Percentiles rank a stretch among this genome's conserved stretches.
Evolutionary conservation across 2,329 filamentous ascomycete genomes (phyloP).

Genomic region (Monosporascus ibericus): DNA sequence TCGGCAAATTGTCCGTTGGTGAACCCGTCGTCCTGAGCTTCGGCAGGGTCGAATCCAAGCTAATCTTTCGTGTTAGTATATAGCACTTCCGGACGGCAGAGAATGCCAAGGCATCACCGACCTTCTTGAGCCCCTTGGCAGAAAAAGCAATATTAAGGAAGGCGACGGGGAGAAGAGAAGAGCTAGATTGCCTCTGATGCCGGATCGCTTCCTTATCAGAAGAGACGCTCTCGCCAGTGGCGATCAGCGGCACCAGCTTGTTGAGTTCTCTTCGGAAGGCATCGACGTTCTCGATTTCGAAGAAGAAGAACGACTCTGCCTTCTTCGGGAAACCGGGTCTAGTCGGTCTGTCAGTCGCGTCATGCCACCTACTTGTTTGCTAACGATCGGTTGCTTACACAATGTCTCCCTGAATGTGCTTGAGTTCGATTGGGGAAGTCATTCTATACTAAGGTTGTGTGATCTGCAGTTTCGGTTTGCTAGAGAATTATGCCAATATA

Average conservation of each 20-base stretch:
- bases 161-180: background rate
- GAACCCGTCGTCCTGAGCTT: constrained; percentile 26
- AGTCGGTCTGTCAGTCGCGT: background rate
- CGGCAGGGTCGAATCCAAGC: constrained; percentile 19
- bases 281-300: background rate
- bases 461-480: background rate
- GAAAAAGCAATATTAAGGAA: background rate
- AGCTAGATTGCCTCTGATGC: background rate
- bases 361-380: background rate
- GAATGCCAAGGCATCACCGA: background rate
- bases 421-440: background rate
- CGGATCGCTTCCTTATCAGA: background rate
- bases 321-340: background rate
- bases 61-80: constrained; percentile 1
- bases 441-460: background rate
- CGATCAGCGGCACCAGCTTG: background rate
- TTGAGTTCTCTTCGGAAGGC: background rate
- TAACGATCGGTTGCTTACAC: background rate
- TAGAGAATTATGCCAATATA: background rate
- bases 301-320: background rate
- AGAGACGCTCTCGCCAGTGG: background rate
- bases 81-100: background rate
- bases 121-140: background rate
- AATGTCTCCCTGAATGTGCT: background rate
- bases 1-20: constrained; percentile 26